Percentiles rank a stretch among this genome's conserved stretches.
Conservation (phyloP, 108 stramenopile genomes). For the Pseudonitzschia delicatissima region DNA sequence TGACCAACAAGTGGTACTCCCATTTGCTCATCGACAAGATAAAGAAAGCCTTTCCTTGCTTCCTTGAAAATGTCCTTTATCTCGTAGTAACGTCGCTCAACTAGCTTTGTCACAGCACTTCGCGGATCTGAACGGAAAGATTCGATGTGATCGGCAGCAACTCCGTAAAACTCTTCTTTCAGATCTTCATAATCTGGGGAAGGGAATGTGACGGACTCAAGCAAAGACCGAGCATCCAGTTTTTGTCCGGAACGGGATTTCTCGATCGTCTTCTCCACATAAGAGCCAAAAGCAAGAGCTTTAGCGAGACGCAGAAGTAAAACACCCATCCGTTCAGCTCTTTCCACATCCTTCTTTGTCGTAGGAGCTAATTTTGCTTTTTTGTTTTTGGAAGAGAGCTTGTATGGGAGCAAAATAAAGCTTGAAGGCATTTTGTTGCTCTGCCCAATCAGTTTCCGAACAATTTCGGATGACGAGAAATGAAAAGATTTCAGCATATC, state of each 20-base stretch:
- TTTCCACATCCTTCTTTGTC: slow-evolving; percentile 44
- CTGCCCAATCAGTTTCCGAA: slow-evolving; percentile 13
- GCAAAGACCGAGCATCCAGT: slow-evolving; percentile 29
- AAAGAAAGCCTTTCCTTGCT: slow-evolving; percentile 40
- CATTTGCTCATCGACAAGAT: slow-evolving; percentile 61
- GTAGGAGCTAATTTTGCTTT: slow-evolving; percentile 41
- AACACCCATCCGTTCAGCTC: slow-evolving; percentile 39
- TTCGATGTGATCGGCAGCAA: slow-evolving; percentile 42
- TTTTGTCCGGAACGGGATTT: slow-evolving; percentile 3
- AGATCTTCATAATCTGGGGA: slow-evolving; percentile 18
- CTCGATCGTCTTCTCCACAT: slow-evolving; percentile 18
- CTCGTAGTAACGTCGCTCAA: slow-evolving; percentile 30
- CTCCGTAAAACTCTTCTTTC: slow-evolving; percentile 16
- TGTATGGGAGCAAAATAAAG: slow-evolving; percentile 46
- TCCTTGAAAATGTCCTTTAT: slow-evolving; percentile 41
- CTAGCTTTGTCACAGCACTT: slow-evolving; percentile 38
- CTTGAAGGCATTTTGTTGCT: slow-evolving; percentile 31
- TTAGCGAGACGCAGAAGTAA: slow-evolving; percentile 25
- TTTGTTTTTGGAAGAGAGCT: slow-evolving; percentile 43
- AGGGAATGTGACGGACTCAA: slow-evolving; percentile 18
- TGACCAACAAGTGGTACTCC: slow-evolving; percentile 42
- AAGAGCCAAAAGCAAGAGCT: slow-evolving; percentile 22
- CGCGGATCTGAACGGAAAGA: slow-evolving; percentile 46
- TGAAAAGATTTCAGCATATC: slow-evolving; percentile 33
- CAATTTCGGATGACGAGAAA: slow-evolving; percentile 34